These are phyloP conservation scores for Mortierella antarctica DNA, from an alignment of 192 early-diverging fungal genomes.

Conservation along the genomic window DNA sequence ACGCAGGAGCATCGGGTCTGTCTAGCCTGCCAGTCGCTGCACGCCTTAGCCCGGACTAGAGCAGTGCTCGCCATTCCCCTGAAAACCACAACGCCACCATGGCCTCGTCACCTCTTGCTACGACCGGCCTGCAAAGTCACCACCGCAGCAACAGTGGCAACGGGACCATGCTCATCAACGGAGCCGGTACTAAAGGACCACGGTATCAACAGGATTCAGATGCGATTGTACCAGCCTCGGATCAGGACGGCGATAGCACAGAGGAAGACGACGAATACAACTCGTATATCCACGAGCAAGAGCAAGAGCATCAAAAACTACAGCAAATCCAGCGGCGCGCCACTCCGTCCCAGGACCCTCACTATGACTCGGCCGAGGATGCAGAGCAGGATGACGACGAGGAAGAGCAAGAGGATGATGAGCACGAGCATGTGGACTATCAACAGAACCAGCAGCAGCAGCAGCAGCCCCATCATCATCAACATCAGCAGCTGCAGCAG, in stretches of 20 bases:
- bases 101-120: constrained; percentile 6
- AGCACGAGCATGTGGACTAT: constrained; percentile 8
- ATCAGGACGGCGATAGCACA: constrained; percentile 34
- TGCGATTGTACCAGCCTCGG: constrained; percentile 49
- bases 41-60: neutral
- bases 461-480: constrained; percentile 32
- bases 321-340: constrained; percentile 19
- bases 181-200: neutral
- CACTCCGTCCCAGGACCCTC: neutral
- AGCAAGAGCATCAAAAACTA: constrained; percentile 28
- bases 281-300: constrained; percentile 46
- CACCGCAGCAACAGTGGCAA: neutral
- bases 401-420: constrained; percentile 8
- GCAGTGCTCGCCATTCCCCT: neutral
- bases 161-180: constrained; percentile 7
- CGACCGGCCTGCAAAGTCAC: neutral
- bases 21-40: no score
- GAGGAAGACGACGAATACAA: constrained; percentile 43
- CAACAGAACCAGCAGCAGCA: constrained; percentile 22
- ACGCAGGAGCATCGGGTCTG: neutral
- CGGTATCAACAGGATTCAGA: constrained; percentile 21
- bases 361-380: constrained; percentile 10
- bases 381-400: constrained; percentile 3
- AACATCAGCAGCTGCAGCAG: constrained; percentile 43
- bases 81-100: constrained; percentile 4